phyloP scores from a whole-genome alignment of 257 asterid genomes.

The Nicotiana otophora region DNA sequence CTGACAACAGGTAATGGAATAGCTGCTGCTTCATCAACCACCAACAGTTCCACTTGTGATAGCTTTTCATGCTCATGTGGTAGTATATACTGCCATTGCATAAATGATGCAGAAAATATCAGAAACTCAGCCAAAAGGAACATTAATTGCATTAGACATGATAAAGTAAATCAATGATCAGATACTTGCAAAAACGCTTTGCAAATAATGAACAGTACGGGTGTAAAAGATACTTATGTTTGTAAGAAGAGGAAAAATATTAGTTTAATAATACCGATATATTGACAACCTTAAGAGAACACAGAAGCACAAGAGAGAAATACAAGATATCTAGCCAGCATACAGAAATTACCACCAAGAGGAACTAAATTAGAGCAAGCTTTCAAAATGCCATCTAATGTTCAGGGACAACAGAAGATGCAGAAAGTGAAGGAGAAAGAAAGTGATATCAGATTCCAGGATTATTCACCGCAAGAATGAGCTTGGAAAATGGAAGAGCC shows the following conservation, averaged over 20 bases:
- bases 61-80: constrained; percentile 83
- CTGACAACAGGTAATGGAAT: constrained; percentile 85
- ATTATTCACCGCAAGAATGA: background rate
- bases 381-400: background rate
- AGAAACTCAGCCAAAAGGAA: background rate
- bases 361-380: background rate
- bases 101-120: background rate
- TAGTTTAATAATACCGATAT: too few species aligned
- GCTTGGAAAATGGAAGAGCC: background rate
- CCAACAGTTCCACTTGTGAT: constrained; percentile 87
- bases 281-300: background rate
- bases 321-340: background rate
- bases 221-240: background rate
- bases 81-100: constrained; percentile 57
- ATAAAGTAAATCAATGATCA: background rate
- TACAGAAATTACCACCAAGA: background rate
- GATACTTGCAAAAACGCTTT: background rate
- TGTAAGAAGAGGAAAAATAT: background rate
- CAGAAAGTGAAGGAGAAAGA: background rate
- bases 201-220: background rate
- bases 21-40: constrained; percentile 98
- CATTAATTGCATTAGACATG: background rate
- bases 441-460: background rate
- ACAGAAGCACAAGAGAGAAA: background rate
- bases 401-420: background rate